Evolutionary conservation across 2,329 filamentous ascomycete species (phyloP), one percentile per base, ranked within the genome.

Genomic region (Botrytis fragariae): DNA sequence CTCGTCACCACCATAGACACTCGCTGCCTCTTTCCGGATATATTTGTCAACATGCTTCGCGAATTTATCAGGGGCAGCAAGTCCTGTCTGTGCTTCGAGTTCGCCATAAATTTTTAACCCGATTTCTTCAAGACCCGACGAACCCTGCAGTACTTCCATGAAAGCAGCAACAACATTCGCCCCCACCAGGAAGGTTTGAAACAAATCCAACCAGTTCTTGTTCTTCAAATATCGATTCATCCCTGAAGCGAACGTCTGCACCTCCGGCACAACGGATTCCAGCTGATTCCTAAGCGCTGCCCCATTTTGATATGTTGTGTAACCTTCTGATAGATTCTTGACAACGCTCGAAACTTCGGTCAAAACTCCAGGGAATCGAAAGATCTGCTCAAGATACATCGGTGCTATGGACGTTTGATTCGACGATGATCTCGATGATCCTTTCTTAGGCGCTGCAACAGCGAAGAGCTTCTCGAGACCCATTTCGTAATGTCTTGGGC

Each of bases 41-140:
- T 75, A 75, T 61, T 70, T 72, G 45, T 75, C 68, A 35, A 74
- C 74, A 35, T 74, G 69, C 39, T 72, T 74, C 44, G 74, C 74
- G 48, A 75, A 75, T 32, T 74, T 74, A 25, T 74, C 67, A 12
- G 74, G 72, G 6, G 74, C 74, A 35, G 69, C 69, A 32, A 75
- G 73, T 18, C 72, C 74, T 5, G 70, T 72, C 65, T 75, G 73
- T 35, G 74, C 74, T 63, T 72, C 69, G 22, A 75, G 67, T n/a
- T 74, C 72, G 51, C 71, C 54, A 20, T 72, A 61, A 20, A 72
- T 72, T 25, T 69, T 72, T 25, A 72, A 18, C 20, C 71, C 71
- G 18, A 72, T 72, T 32, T 72, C 71, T 42, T 72, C 71, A 5
- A 72, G 63, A 61, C 63, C 54, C 1, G 63, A 51, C 12, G 71